Base-by-base conservation (phyloP, 129 eudicot genomes). In the Ambrosia trifida region DNA sequence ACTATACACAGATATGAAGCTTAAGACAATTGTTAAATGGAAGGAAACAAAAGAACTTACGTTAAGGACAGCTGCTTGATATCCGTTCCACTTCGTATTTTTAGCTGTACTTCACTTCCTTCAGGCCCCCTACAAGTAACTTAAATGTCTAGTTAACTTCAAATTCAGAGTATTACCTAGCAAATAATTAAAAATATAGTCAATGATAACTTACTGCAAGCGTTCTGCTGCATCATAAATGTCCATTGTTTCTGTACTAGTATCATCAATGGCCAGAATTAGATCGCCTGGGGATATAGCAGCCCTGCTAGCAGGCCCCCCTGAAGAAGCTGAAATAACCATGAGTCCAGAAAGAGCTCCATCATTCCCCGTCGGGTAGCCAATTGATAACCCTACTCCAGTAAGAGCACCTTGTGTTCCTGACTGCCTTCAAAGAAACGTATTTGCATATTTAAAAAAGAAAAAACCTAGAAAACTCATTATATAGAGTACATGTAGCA, bases 191-290 rank as follows among this genome's bases (percentile, higher is more conserved):
- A n/a, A 52, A 38, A 31, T 41, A 74, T 36, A 65, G 71, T 47
- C 71, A 19, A 17, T 35, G 20, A 52, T 28, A 79, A 79, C 88
- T 83, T 73, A 94, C 99, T 90, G 99, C 77, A 94, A 87, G 72
- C 82, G 90, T 53, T 94, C 95, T 24, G 99, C 99, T 47, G 99
- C 99, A 76, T 94, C 99, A 86, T 94, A 94, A 77, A 94, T 94
- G 49, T 74, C 87, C 99, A 94, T 90, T 68, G 80, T 80, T 64
- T 90, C 94, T 20, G 99, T 88, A 72, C 85, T 88, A 16, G 69
- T 66, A 84, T 84, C 84, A 74, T 85, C 84, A 66, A 94, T 94
- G 13, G 85, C 90, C 77, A 94, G 70, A 40, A 94, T 85, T 35
- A 90, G 44, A 84, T 94, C 97, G 64, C 99, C 99, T 1, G 96